Evolutionary conservation across 2,329 filamentous ascomycete genomes (phyloP).

Genomic region (Cryphonectria parasitica): DNA sequence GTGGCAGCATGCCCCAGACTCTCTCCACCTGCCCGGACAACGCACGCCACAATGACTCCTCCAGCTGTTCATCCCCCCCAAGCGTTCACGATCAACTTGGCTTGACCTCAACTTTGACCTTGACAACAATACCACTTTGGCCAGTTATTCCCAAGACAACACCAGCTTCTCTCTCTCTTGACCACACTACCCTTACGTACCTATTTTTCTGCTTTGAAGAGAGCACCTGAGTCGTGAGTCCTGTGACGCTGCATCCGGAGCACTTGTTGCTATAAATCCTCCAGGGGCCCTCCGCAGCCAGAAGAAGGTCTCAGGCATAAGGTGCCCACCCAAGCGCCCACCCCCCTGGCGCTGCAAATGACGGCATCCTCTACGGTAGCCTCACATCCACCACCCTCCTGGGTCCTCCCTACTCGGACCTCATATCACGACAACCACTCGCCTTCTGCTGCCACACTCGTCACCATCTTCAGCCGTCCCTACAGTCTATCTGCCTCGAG

Average conservation of each 20-base stretch:
- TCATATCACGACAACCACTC: background rate
- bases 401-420: background rate
- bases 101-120: background rate
- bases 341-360: conserved; percentile 13
- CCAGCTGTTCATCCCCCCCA: background rate
- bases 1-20: background rate
- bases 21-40: background rate
- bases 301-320: conserved; percentile 5
- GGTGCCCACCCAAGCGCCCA: conserved; percentile 1
- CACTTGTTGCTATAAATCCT: background rate
- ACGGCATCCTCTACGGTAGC: conserved; percentile 11
- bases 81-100: background rate
- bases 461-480: background rate
- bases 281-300: background rate
- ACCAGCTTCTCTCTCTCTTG: background rate
- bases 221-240: background rate
- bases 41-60: background rate
- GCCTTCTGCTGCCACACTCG: background rate
- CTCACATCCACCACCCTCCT: conserved; percentile 3
- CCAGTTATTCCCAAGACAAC: background rate
- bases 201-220: background rate
- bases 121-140: background rate
- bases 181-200: background rate
- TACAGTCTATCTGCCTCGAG: background rate
- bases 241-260: background rate